Conservation (phyloP, 768 basidiomycete species). For the Hebeloma cylindrosporum region DNA sequence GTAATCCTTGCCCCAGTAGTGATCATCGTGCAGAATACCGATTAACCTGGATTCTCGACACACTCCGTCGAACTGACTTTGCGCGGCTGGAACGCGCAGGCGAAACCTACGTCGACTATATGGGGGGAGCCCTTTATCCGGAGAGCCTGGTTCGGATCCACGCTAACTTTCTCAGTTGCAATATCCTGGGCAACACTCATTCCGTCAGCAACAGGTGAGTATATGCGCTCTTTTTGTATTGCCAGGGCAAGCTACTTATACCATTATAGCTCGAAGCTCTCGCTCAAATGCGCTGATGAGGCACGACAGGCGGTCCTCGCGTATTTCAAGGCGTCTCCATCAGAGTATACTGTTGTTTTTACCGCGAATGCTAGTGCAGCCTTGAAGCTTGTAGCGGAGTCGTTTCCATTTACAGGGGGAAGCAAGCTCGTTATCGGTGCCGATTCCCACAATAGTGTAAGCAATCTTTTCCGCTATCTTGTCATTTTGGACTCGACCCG, state of each 20-base stretch:
- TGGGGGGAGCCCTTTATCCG: constrained; percentile 82
- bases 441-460: constrained; percentile 82
- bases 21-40: constrained; percentile 48
- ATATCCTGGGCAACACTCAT: constrained; percentile 80
- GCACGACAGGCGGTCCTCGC: constrained; percentile 72
- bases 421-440: constrained; percentile 65
- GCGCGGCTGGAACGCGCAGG: constrained; percentile 55
- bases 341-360: constrained; percentile 79
- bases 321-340: constrained; percentile 75
- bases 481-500: background rate
- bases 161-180: constrained; percentile 62
- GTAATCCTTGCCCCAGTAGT: background rate
- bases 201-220: constrained; percentile 77
- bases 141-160: constrained; percentile 74
- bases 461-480: constrained; percentile 12
- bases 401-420: constrained; percentile 66
- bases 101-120: constrained; percentile 84
- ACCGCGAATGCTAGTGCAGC: constrained; percentile 80
- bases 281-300: constrained; percentile 62
- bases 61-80: constrained; percentile 64
- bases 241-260: constrained; percentile 6
- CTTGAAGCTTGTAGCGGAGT: constrained; percentile 79
- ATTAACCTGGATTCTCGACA: constrained; percentile 69
- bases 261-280: constrained; percentile 61
- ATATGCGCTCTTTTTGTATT: constrained; percentile 29